Evolutionary conservation across 2,329 filamentous ascomycete genomes (phyloP).

Genomic region (Mollisia scopiformis): DNA sequence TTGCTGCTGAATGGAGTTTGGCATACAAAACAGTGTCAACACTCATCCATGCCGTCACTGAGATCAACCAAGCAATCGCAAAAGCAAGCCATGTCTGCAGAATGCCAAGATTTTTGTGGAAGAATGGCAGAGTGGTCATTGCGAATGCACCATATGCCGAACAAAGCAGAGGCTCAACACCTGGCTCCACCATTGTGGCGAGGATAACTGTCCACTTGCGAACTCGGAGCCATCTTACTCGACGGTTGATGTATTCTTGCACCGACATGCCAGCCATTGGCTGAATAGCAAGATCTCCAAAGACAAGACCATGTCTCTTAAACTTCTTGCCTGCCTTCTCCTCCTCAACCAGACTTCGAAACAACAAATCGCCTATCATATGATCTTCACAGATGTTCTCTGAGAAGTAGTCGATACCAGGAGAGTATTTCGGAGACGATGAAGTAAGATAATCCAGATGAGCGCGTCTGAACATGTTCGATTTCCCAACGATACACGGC

Average conservation of each 20-base stretch:
- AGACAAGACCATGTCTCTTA: conserved; percentile 81
- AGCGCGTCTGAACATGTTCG: conserved; percentile 95
- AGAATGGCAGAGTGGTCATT: conserved; percentile 71
- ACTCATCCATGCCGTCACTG: conserved; percentile 71
- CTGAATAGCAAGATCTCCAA: conserved; percentile 86
- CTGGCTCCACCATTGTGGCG: conserved; percentile 90
- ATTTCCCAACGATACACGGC: conserved; percentile 94
- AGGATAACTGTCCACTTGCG: conserved; percentile 90
- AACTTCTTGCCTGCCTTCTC: conserved; percentile 47
- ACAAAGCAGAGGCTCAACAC: conserved; percentile 86
- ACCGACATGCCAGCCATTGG: conserved; percentile 84
- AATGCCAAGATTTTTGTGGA: conserved; percentile 54
- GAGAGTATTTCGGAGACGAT: conserved; percentile 46
- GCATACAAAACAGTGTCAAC: conserved; percentile 76
- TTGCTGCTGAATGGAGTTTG: conserved; percentile 72
- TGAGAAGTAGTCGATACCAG: conserved; percentile 90
- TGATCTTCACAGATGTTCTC: conserved; percentile 98
- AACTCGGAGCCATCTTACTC: conserved; percentile 89
- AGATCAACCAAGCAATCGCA: conserved; percentile 64
- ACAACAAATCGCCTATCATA: conserved; percentile 88
- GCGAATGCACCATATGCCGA: conserved; percentile 80
- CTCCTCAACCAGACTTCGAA: conserved; percentile 67
- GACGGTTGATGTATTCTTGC: conserved; percentile 74
- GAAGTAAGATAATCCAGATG: conserved; percentile 78
- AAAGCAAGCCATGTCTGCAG: conserved; percentile 71